Evolutionary conservation across 2,329 filamentous ascomycete genomes (phyloP).

Genomic region (Aspergillus pseudoviridinutans): DNA sequence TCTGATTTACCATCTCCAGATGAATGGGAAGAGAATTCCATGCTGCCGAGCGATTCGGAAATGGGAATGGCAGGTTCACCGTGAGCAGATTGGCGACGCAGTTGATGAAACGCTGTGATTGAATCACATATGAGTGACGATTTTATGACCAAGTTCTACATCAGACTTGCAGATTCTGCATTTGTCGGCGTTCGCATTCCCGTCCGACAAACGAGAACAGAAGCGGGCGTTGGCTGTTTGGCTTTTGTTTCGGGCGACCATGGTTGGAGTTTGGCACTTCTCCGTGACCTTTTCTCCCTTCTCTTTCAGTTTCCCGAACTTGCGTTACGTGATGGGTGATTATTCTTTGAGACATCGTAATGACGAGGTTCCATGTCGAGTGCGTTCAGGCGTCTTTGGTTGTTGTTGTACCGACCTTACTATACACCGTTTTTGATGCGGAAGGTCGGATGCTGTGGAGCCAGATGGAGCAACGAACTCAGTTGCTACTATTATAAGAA

Average conservation of each 20-base stretch:
- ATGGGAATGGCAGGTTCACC: conserved; percentile 36
- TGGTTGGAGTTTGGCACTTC: conserved; percentile 6
- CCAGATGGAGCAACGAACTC: neutral
- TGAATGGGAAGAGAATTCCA: conserved; percentile 41
- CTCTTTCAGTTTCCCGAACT: neutral
- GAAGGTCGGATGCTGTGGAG: neutral
- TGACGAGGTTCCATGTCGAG: neutral
- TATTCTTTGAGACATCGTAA: neutral
- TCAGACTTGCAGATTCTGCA: conserved; percentile 15
- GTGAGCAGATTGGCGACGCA: conserved; percentile 13
- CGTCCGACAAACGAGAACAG: conserved; percentile 1
- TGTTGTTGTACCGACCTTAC: conserved; percentile 8
- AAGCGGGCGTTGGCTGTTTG: neutral
- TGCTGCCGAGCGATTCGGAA: conserved; percentile 40
- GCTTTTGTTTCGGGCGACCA: neutral
- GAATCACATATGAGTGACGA: conserved; percentile 26
- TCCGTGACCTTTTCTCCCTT: neutral
- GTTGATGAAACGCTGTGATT: conserved; percentile 8
- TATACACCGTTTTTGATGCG: neutral
- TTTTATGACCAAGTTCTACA: conserved; percentile 15
- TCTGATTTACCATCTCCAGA: conserved; percentile 40
- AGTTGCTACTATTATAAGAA: neutral
- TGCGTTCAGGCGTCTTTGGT: neutral
- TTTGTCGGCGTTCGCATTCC: conserved; percentile 21
- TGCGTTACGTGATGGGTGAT: conserved; percentile 3